These are phyloP conservation scores for Trypanosoma grayi DNA, from an alignment of 208 protist species.

Conservation along the genomic window DNA sequence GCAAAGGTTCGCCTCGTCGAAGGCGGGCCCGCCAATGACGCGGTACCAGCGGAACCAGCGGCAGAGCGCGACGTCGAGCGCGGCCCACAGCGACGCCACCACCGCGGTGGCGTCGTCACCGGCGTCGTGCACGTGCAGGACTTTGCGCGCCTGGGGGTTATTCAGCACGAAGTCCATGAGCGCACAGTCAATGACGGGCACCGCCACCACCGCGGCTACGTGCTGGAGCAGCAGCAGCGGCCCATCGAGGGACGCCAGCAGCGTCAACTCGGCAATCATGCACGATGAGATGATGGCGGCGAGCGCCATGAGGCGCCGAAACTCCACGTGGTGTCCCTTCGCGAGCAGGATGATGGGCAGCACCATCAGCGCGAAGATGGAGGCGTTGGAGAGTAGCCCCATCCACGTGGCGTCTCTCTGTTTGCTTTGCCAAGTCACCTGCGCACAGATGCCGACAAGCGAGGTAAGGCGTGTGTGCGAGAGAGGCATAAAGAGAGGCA, in stretches of 20 bases:
- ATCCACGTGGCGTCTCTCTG: constrained; percentile 35
- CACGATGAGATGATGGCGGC: constrained; percentile 32
- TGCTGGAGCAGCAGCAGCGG: constrained; percentile 10
- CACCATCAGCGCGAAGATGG: constrained; percentile 73
- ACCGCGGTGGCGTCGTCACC: constrained; percentile 39
- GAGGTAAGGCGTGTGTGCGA: too few species aligned
- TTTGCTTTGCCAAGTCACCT: not conserved
- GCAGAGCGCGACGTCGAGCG: constrained; percentile 51
- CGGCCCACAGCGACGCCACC: constrained; percentile 56
- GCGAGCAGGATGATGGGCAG: constrained; percentile 59
- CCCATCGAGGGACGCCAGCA: constrained; percentile 26
- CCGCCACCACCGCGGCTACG: constrained; percentile 23
- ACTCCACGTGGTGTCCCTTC: constrained; percentile 53
- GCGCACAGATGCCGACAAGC: too few species aligned
- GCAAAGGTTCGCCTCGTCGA: constrained; percentile 41
- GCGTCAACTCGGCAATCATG: constrained; percentile 56
- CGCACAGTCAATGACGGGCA: constrained; percentile 42
- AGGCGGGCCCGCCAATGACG: constrained; percentile 52
- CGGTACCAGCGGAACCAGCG: constrained; percentile 77
- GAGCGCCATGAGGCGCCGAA: constrained; percentile 37
- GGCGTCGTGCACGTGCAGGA: constrained; percentile 40
- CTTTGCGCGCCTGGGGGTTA: constrained; percentile 46
- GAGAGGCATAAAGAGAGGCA: constrained; percentile 5
- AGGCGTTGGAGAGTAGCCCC: constrained; percentile 65
- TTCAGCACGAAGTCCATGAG: constrained; percentile 61